These are phyloP conservation scores for Starmerella khaoyaiensis DNA, from an alignment of 805 yeast genomes.

Conservation along the genomic window DNA sequence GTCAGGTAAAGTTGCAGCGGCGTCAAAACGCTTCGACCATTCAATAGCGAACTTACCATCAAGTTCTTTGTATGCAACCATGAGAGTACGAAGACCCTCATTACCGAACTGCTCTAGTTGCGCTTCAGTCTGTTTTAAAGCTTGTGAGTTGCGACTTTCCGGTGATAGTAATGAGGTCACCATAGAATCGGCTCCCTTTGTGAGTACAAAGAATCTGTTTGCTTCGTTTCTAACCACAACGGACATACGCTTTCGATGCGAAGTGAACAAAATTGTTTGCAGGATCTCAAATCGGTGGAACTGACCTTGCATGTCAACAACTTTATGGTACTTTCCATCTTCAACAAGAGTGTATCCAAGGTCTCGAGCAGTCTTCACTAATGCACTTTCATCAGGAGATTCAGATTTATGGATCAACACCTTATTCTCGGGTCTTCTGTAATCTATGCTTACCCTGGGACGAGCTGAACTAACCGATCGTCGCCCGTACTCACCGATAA, in stretches of 20 bases:
- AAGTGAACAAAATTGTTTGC: conserved; percentile 49
- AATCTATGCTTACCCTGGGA: conserved; percentile 8
- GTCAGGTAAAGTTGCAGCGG: conserved; percentile 38
- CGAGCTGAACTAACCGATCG: conserved; percentile 8
- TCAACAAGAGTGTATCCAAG: conserved; percentile 52
- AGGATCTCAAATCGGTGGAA: conserved; percentile 37
- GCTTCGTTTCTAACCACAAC: conserved; percentile 41
- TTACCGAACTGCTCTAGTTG: conserved; percentile 58
- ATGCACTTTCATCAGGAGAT: conserved; percentile 73
- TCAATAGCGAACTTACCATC: conserved; percentile 34
- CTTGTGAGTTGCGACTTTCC: conserved; percentile 26
- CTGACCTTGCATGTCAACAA: conserved; percentile 36
- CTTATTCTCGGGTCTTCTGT: conserved; percentile 25
- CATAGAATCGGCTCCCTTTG: conserved; percentile 70
- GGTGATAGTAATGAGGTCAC: conserved; percentile 39
- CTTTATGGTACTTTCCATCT: conserved; percentile 38
- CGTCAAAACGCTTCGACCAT: conserved; percentile 46
- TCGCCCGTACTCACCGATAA: conserved; percentile 2
- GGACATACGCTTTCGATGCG: conserved; percentile 71
- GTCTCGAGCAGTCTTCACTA: conserved; percentile 65
- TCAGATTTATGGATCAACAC: conserved; percentile 53
- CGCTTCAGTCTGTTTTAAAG: conserved; percentile 40
- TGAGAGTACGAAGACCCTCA: conserved; percentile 67
- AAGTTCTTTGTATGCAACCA: conserved; percentile 50
- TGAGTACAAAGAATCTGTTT: conserved; percentile 34